These are phyloP conservation scores for Cladosporium sp. DNA, from an alignment of 2,329 filamentous ascomycete species.

Conservation along the genomic window DNA sequence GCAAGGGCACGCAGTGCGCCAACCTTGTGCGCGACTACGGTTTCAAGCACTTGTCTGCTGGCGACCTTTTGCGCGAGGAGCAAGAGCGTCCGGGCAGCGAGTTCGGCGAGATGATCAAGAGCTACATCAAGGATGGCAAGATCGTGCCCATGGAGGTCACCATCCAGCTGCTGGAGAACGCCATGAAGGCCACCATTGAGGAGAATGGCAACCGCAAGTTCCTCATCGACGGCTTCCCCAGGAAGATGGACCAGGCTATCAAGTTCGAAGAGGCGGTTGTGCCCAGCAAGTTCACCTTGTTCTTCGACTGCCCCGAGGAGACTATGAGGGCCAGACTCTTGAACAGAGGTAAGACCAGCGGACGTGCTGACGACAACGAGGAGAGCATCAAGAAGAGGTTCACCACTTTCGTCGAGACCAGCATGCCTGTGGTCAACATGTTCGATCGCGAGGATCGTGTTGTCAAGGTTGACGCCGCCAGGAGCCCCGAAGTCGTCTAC, in stretches of 20 bases:
- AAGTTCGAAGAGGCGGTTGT: constrained; percentile 92
- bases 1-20: constrained; percentile 94
- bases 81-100: constrained; percentile 82
- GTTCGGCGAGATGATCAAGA: constrained; percentile 89
- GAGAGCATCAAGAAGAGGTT: constrained; percentile 97
- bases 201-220: constrained; percentile 67
- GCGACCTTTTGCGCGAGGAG: constrained; percentile 90
- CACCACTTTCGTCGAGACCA: constrained; percentile 88
- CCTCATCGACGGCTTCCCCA: constrained; percentile 79
- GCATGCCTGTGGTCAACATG: constrained; percentile 93
- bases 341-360: constrained; percentile 89
- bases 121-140: constrained; percentile 88
- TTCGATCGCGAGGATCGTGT: constrained; percentile 77
- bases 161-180: constrained; percentile 87
- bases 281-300: constrained; percentile 79
- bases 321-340: constrained; percentile 83
- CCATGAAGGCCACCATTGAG: constrained; percentile 72
- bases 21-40: constrained; percentile 81
- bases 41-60: constrained; percentile 91
- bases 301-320: constrained; percentile 89
- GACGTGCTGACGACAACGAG: constrained; percentile 87
- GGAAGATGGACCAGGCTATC: constrained; percentile 94
- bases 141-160: constrained; percentile 99
- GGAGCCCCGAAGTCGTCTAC: constrained; percentile 65
- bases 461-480: constrained; percentile 74